Evolutionary conservation across 352 stramenopile species (phyloP).

Genomic region (Phytophthora europaea): DNA sequence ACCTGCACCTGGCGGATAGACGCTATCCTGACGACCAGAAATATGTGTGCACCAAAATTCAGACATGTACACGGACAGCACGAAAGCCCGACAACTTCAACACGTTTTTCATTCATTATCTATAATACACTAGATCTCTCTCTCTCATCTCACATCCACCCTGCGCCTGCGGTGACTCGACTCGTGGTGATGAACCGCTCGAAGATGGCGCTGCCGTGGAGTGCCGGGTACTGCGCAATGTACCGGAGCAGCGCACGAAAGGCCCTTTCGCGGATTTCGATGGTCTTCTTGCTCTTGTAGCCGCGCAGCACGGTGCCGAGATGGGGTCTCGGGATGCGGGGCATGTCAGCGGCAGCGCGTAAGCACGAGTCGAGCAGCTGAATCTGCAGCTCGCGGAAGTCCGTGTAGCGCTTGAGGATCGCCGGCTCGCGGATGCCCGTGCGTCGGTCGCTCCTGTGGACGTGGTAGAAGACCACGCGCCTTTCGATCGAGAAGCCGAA

Average conservation of each 20-base stretch:
- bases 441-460: constrained; percentile 40
- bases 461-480: constrained; percentile 53
- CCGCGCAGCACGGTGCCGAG: constrained; percentile 48
- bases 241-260: constrained; percentile 54
- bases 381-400: constrained; percentile 56
- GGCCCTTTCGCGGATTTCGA: constrained; percentile 50
- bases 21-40: constrained; percentile 20
- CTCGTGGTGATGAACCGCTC: constrained; percentile 47
- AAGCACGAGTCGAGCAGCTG: constrained; percentile 42
- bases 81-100: constrained; percentile 8
- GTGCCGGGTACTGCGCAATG: constrained; percentile 45
- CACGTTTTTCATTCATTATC: background rate
- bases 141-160: constrained; percentile 13
- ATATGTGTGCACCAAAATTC: constrained; percentile 21
- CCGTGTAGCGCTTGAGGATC: constrained; percentile 54
- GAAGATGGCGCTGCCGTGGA: constrained; percentile 53
- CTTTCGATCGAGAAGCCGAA: constrained; percentile 47
- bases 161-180: constrained; percentile 9
- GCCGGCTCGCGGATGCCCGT: constrained; percentile 33
- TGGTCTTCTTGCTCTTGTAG: constrained; percentile 47
- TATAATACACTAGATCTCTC: too few relatives aligned
- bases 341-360: constrained; percentile 31
- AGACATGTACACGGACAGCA: background rate
- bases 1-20: constrained; percentile 25
- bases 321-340: constrained; percentile 39